Conservation (phyloP, 805 yeast genomes). For the Tetrapisispora nanseiensis region DNA sequence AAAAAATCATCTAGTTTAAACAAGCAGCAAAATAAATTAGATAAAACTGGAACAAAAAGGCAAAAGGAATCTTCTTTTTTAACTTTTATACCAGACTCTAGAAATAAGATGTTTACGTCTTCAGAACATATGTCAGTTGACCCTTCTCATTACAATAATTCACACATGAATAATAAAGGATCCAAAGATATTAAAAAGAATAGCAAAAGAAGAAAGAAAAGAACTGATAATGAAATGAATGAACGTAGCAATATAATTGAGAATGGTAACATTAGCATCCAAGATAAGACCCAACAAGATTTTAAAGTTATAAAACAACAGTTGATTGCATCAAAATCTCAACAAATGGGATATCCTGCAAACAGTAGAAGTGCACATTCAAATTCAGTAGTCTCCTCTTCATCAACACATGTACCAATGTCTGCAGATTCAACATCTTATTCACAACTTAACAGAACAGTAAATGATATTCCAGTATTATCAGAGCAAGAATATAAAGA, state of each 20-base stretch:
- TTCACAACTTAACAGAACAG: constrained; percentile 1
- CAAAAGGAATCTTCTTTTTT: constrained; percentile 5
- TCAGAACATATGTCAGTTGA: constrained; percentile 2
- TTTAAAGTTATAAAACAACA: constrained; percentile 15
- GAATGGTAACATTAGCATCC: constrained; percentile 5
- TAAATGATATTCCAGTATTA: neutral
- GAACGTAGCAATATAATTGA: neutral
- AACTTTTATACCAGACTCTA: constrained; percentile 16
- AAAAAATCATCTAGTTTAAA: neutral
- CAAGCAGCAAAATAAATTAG: neutral
- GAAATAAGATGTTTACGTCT: constrained; percentile 4
- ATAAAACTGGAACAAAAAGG: neutral
- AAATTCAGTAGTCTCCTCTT: neutral
- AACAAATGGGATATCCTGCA: constrained; percentile 3
- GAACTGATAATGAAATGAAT: neutral
- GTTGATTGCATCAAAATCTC: constrained; percentile 8
- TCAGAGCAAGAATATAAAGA: constrained; percentile 23
- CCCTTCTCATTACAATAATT: neutral
- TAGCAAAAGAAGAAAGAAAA: constrained; percentile 1
- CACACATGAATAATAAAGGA: neutral
- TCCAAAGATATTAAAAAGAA: neutral
- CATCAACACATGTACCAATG: constrained; percentile 16
- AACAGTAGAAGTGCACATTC: neutral
- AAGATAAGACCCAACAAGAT: constrained; percentile 25
- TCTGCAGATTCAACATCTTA: constrained; percentile 16